These are phyloP conservation scores for Silene latifolia DNA, from an alignment of 148 eudicot genomes.

Conservation along the genomic window DNA sequence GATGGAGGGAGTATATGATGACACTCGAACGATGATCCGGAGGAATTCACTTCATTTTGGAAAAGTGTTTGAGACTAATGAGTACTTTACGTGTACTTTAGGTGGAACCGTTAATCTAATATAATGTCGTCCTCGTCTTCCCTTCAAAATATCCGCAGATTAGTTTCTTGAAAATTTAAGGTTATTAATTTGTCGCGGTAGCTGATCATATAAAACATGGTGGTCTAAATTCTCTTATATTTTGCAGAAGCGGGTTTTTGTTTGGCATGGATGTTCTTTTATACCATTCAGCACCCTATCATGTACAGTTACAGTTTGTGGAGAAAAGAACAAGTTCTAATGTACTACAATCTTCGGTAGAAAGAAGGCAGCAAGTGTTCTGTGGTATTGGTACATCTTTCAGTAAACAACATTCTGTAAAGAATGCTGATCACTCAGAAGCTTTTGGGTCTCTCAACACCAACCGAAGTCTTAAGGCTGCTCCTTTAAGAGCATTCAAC, in stretches of 20 bases:
- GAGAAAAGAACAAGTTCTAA: constrained; percentile 23
- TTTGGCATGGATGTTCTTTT: constrained; percentile 56
- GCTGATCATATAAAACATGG: background rate
- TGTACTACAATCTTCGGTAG: constrained; percentile 21
- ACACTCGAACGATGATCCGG: background rate
- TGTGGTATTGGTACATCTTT: constrained; percentile 19
- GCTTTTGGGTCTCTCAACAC: constrained; percentile 26
- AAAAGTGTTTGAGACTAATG: too few species aligned
- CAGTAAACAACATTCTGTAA: constrained; percentile 18
- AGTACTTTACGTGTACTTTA: background rate
- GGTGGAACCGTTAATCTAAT: background rate
- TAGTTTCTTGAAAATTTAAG: background rate
- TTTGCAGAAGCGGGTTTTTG: constrained; percentile 29
- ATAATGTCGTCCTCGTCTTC: background rate
- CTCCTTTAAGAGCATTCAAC: constrained; percentile 33
- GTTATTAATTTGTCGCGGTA: background rate
- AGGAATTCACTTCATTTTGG: background rate
- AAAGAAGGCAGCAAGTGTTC: constrained; percentile 18
- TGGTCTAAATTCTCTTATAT: background rate
- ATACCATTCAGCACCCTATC: constrained; percentile 41
- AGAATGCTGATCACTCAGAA: constrained; percentile 13
- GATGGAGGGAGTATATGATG: too few species aligned
- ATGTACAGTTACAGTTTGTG: constrained; percentile 23
- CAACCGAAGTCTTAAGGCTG: constrained; percentile 28
- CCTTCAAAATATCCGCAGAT: background rate